phyloP scores from a whole-genome alignment of 257 asterid species.

The Nicotiana paniculata region DNA sequence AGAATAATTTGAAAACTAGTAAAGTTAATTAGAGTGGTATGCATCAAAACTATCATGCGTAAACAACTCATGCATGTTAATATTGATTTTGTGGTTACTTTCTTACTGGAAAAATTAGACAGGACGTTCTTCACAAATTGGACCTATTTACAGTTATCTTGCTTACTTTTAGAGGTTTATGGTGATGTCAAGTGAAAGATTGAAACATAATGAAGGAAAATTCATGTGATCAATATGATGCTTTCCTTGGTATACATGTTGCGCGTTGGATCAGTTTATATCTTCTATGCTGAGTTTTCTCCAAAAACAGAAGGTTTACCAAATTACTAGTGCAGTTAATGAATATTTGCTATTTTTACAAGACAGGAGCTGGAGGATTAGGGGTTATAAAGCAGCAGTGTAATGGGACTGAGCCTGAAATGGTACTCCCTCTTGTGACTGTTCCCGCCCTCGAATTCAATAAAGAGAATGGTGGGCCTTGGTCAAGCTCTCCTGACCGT shows the following conservation, averaged over 20 bases:
- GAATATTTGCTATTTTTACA: not conserved
- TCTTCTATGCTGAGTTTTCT: not conserved
- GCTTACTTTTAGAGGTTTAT: not conserved
- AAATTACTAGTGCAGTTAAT: not conserved
- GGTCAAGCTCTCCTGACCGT: constrained; percentile 80
- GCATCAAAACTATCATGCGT: not conserved
- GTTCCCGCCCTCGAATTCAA: constrained; percentile 54
- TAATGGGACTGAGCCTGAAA: constrained; percentile 56
- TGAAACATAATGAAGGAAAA: not conserved
- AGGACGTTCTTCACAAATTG: not conserved
- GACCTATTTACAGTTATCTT: not conserved
- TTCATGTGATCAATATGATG: not conserved
- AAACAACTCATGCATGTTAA: not conserved
- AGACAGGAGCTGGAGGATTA: constrained; percentile 47
- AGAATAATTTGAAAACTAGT: not conserved
- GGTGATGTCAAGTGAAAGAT: not conserved
- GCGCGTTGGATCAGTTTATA: not conserved
- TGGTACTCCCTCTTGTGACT: constrained; percentile 65
- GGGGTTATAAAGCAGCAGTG: constrained; percentile 51
- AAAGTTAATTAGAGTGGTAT: not conserved
- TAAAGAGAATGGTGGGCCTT: constrained; percentile 64
- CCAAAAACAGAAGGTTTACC: not conserved
- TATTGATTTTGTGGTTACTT: not conserved
- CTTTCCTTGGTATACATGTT: not conserved
- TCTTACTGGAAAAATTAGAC: not conserved